Evolutionary conservation across 257 asterid species (phyloP).

Genomic region (Sherardia arvensis): DNA sequence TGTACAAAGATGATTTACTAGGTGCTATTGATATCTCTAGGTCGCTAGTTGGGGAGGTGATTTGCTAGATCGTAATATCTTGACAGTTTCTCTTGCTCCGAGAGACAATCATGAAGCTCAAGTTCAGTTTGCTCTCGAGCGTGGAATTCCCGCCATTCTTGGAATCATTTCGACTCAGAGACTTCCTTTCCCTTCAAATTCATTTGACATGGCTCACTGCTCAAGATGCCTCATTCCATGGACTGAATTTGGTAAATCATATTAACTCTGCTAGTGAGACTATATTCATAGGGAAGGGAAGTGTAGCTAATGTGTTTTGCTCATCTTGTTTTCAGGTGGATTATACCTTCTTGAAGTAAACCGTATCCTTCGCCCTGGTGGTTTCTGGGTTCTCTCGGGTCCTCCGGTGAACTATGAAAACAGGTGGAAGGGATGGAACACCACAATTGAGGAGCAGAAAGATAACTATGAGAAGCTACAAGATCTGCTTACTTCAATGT

Average conservation of each 20-base stretch:
- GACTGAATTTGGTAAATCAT: slow-evolving; percentile 84
- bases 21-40: slow-evolving; percentile 20
- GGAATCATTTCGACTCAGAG: slow-evolving; percentile 97
- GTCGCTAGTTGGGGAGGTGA: slow-evolving; percentile 99
- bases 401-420: slow-evolving; percentile 94
- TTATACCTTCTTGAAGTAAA: slow-evolving; percentile 82
- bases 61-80: slow-evolving; percentile 74
- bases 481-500: slow-evolving; percentile 74
- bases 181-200: slow-evolving; percentile 92
- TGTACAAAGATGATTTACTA: too few relatives aligned
- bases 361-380: slow-evolving; percentile 94
- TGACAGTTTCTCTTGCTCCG: slow-evolving; percentile 92
- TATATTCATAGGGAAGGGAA: too few relatives aligned
- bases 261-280: not conserved
- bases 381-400: slow-evolving; percentile 97
- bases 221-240: slow-evolving; percentile 99
- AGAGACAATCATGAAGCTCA: slow-evolving; percentile 98
- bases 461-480: slow-evolving; percentile 76
- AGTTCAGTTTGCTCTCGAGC: slow-evolving; percentile 97
- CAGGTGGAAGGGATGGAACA: slow-evolving; percentile 97
- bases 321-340: slow-evolving; percentile 59
- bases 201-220: slow-evolving; percentile 99
- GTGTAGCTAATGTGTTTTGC: not conserved
- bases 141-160: slow-evolving; percentile 92
- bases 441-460: slow-evolving; percentile 82